phyloP scores from a whole-genome alignment of 345 rosid genomes.

The Lepidium aucheri region DNA sequence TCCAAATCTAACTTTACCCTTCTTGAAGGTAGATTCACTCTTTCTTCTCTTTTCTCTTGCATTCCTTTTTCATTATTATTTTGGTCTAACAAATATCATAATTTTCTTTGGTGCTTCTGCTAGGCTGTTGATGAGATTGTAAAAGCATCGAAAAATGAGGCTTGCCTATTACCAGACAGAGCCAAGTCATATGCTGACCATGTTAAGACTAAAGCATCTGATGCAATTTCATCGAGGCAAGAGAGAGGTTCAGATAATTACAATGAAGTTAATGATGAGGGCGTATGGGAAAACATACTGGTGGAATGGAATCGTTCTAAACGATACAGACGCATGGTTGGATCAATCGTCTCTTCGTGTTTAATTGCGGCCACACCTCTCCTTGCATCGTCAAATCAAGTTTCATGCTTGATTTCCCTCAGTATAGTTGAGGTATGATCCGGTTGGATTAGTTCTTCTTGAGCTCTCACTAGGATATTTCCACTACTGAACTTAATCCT shows the following conservation, averaged over 20 bases:
- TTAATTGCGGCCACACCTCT: constrained; percentile 65
- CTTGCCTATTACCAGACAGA: constrained; percentile 42
- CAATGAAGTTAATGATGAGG: constrained; percentile 26
- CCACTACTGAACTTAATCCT: background rate
- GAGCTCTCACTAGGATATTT: background rate
- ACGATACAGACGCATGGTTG: constrained; percentile 74
- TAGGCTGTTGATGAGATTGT: constrained; percentile 78
- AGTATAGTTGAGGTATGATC: constrained; percentile 67
- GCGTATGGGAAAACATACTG: constrained; percentile 52
- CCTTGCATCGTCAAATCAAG: constrained; percentile 65
- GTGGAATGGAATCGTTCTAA: constrained; percentile 59
- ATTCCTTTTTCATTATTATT: background rate
- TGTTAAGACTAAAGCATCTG: constrained; percentile 41
- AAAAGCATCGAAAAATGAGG: constrained; percentile 70
- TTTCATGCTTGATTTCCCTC: constrained; percentile 62
- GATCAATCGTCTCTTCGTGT: constrained; percentile 76
- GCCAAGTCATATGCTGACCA: constrained; percentile 41
- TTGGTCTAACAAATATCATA: background rate
- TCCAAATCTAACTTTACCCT: constrained; percentile 76
- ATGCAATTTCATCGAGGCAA: constrained; percentile 24
- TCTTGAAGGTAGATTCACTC: constrained; percentile 57
- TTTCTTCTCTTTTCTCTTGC: background rate
- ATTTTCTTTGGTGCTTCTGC: constrained; percentile 5
- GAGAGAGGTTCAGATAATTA: constrained; percentile 22
- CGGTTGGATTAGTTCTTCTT: background rate